A percentile compares a stretch with the other conserved stretches of the same genome.
Evolutionary conservation across 352 stramenopile genomes (phyloP).

Genomic region (Globisporangium cystogenes): DNA sequence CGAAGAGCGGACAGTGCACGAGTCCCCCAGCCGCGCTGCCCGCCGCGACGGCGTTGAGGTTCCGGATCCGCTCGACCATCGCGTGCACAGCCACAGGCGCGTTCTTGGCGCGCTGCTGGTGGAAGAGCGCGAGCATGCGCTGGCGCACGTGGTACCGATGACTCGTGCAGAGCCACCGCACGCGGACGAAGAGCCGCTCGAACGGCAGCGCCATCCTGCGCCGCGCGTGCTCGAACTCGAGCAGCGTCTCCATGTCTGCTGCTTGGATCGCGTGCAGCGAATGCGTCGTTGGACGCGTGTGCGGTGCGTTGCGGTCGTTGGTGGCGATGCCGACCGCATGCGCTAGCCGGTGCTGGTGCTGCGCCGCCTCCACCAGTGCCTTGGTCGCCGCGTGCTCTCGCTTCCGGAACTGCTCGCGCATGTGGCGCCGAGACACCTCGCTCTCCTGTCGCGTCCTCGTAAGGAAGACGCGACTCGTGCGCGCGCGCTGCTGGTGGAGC

Average conservation of each 20-base stretch:
- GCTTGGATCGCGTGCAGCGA: constrained; percentile 9
- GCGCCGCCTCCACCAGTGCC: constrained; percentile 12
- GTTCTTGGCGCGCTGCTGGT: constrained; percentile 30
- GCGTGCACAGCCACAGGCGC: constrained; percentile 3
- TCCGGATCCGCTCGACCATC: constrained; percentile 13
- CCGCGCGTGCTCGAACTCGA: constrained; percentile 26
- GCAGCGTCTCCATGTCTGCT: constrained; percentile 24
- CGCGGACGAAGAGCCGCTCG: constrained; percentile 31
- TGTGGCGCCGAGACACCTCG: background rate
- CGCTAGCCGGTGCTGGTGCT: constrained; percentile 21
- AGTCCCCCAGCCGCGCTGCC: constrained; percentile 5
- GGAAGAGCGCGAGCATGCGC: constrained; percentile 38
- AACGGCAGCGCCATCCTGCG: constrained; percentile 18
- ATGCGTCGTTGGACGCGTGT: background rate
- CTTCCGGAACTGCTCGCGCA: background rate
- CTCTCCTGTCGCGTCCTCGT: constrained; percentile 2
- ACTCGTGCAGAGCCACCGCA: constrained; percentile 44
- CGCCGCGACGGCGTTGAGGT: constrained; percentile 5
- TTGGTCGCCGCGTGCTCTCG: constrained; percentile 13
- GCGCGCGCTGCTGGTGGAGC: background rate
- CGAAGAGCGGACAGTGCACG: constrained; percentile 39
- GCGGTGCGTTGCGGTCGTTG: background rate
- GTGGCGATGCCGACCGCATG: constrained; percentile 5
- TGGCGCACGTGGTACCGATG: constrained; percentile 46
- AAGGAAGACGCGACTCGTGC: constrained; percentile 5